Evolutionary conservation across 2,329 filamentous ascomycete genomes (phyloP).

Genomic region (Chrysoporthe puriensis): DNA sequence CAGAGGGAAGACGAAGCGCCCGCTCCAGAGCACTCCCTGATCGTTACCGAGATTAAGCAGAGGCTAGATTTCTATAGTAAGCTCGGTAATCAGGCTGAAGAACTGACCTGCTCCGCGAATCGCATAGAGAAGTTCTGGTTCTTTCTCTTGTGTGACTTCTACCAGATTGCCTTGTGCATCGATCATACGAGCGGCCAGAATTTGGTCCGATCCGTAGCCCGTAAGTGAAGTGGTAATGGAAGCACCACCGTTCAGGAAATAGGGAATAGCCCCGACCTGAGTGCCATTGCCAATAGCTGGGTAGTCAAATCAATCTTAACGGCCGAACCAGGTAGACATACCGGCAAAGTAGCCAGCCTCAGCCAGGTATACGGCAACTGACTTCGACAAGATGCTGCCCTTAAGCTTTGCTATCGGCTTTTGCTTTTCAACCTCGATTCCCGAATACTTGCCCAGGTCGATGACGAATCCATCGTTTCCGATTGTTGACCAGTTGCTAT

Average conservation of each 20-base stretch:
- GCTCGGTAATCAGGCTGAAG: conserved; percentile 40
- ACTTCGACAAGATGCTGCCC: conserved; percentile 26
- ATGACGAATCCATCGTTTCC: conserved; percentile 12
- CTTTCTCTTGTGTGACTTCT: conserved; percentile 31
- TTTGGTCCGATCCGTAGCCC: conserved; percentile 35
- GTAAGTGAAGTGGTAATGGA: conserved; percentile 28
- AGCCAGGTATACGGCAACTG: conserved; percentile 20
- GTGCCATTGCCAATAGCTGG: conserved; percentile 36
- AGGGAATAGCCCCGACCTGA: conserved; percentile 36
- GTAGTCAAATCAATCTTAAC: conserved; percentile 20
- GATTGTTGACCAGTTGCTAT: conserved; percentile 22
- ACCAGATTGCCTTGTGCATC: conserved; percentile 37
- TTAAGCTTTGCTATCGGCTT: conserved; percentile 22
- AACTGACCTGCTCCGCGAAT: conserved; percentile 40
- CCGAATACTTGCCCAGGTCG: conserved; percentile 16
- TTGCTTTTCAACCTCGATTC: not conserved
- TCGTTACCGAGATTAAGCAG: conserved; percentile 32
- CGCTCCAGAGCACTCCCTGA: conserved; percentile 34
- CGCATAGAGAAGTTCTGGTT: conserved; percentile 39
- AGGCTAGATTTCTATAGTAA: conserved; percentile 35
- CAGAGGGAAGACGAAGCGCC: conserved; percentile 36
- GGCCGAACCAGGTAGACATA: conserved; percentile 6
- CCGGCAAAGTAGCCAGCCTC: conserved; percentile 28
- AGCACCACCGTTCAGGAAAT: conserved; percentile 30
- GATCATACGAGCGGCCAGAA: conserved; percentile 35